Base-by-base conservation (phyloP, 768 basidiomycete species). In the Mycena crocata region DNA sequence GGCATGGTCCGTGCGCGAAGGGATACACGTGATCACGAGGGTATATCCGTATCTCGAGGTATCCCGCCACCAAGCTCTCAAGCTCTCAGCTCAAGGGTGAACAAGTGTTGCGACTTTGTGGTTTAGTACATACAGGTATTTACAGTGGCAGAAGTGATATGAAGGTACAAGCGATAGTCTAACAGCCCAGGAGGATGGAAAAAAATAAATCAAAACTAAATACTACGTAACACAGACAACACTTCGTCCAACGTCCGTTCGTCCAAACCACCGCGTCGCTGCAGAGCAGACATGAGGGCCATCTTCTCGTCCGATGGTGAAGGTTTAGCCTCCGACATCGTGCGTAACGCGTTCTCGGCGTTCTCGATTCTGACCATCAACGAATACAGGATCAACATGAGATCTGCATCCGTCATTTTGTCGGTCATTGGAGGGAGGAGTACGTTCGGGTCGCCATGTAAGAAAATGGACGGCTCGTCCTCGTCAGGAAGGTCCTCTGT, bases 301-400 rank as follows among this genome's bases (percentile, higher is more conserved):
- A 74, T 65, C 48, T 76, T 76, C 45, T 75, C 72, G 14, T 69
- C 58, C 15, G 71, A 72, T 5, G 70, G 51, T 15, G 55, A 49
- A 37, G 63, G 54, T 23, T 62, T 66, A 10, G 74, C 66, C 39
- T 70, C 62, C 51, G 74, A 74, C 65, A 73, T 74, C 56, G 75
- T 69, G n/a, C 73, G 73, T 46, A 84, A 68, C 14, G 81, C 74
- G 37, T 79, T 75, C 30, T 89, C 78, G 3, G 92, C 87, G 74
- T 96, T 95, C 74, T 93, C 90, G 58, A 96, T 89, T 45, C 96
- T 85, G 10, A 87, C 79, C 32, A 91, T 83, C 56, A 97, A 75
- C 15, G 90, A 93, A 71, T 95, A 92, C 34, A 98, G 82, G n/a
- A 94, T 79, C 64, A 86, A 78, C 78, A 90, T 86, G 57, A 96